A percentile compares a stretch with the other conserved stretches of the same genome.
Conservation (phyloP, 257 asterid species). For the Solanum tacnaense region DNA sequence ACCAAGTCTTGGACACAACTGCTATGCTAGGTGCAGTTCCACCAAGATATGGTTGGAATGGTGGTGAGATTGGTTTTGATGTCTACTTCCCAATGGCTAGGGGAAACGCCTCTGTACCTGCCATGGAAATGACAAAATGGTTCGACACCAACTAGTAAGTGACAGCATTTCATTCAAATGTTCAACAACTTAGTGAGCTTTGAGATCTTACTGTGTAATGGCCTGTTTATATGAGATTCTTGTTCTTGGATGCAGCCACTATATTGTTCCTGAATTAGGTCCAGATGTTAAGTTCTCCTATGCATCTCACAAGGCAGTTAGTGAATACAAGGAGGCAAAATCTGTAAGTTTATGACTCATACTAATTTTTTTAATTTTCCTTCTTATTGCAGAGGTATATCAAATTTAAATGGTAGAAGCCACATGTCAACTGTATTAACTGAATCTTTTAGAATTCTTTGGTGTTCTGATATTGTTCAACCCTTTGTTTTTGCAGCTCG, state of each 20-base stretch:
- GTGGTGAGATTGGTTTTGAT: slow-evolving; percentile 38
- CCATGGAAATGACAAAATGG: slow-evolving; percentile 52
- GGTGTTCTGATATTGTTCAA: background rate
- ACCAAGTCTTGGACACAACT: slow-evolving; percentile 45
- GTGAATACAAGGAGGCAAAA: slow-evolving; percentile 23
- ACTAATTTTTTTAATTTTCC: background rate
- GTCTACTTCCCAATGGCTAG: slow-evolving; percentile 54
- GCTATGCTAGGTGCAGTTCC: slow-evolving; percentile 52
- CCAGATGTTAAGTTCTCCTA: slow-evolving; percentile 21
- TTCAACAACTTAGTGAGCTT: background rate
- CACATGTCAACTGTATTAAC: background rate
- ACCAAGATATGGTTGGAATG: slow-evolving; percentile 37
- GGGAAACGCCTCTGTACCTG: slow-evolving; percentile 42
- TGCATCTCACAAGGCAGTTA: slow-evolving; percentile 27
- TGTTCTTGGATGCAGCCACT: slow-evolving; percentile 23
- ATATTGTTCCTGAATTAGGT: slow-evolving; percentile 24
- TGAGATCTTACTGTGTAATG: background rate
- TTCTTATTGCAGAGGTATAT: background rate
- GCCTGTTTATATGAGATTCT: background rate
- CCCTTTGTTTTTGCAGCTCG: slow-evolving; percentile 19
- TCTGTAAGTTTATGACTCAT: slow-evolving; percentile 7
- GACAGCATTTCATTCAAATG: background rate
- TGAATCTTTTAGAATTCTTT: background rate
- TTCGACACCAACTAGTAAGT: slow-evolving; percentile 45
- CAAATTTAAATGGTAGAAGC: background rate